Percentiles rank a stretch among this genome's conserved stretches.
phyloP scores from a whole-genome alignment of 306 rosid species.

The Ceratonia siliqua region DNA sequence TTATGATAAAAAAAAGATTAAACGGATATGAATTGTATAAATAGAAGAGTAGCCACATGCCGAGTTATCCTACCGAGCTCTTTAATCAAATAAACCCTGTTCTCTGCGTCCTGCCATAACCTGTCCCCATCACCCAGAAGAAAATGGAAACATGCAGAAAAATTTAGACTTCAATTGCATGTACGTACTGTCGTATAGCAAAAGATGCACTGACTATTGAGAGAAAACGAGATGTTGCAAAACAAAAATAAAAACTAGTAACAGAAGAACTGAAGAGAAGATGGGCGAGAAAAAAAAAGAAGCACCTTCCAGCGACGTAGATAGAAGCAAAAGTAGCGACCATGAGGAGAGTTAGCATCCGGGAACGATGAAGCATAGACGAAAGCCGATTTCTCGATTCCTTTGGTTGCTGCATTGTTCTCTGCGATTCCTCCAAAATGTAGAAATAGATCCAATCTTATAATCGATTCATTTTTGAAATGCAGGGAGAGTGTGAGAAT shows the following conservation, averaged over 20 bases:
- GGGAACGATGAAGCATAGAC: conserved; percentile 61
- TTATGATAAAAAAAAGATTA: background rate
- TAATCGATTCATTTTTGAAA: background rate
- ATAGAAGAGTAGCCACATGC: conserved; percentile 53
- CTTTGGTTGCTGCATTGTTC: conserved; percentile 63
- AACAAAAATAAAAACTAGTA: no score
- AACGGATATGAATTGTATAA: background rate
- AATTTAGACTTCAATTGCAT: background rate
- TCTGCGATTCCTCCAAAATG: background rate
- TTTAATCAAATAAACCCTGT: conserved; percentile 77
- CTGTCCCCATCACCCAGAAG: conserved; percentile 38
- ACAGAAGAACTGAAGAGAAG: no score
- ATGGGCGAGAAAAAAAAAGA: background rate
- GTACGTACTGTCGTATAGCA: background rate
- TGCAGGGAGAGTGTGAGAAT: background rate
- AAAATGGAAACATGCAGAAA: background rate
- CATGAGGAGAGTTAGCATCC: conserved; percentile 76
- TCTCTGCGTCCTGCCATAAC: conserved; percentile 90
- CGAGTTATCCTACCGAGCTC: conserved; percentile 93
- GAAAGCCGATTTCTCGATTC: conserved; percentile 68
- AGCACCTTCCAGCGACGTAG: conserved; percentile 96
- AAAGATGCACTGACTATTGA: background rate
- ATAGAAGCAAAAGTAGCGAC: conserved; percentile 88
- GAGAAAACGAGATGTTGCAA: no score
- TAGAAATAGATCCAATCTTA: background rate